These are phyloP conservation scores for Stemphylium vesicarium DNA, from an alignment of 2,329 filamentous ascomycete species.

Conservation along the genomic window DNA sequence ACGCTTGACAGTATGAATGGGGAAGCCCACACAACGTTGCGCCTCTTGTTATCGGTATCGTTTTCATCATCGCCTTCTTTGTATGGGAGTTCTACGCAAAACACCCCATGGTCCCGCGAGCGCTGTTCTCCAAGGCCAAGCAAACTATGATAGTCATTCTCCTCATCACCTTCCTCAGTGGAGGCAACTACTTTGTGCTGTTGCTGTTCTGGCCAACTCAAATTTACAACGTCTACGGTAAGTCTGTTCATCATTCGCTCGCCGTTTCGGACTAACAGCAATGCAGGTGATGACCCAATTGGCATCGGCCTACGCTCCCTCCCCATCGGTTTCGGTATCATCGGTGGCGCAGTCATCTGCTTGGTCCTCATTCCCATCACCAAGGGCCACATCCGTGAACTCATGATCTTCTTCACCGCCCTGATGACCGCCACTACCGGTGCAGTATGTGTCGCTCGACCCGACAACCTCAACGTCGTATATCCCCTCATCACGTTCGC, in stretches of 20 bases:
- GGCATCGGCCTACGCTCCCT: slow-evolving; percentile 69
- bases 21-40: slow-evolving; percentile 61
- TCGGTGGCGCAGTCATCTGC: slow-evolving; percentile 65
- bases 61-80: slow-evolving; percentile 57
- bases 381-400: slow-evolving; percentile 63
- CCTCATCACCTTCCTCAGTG: slow-evolving; percentile 44
- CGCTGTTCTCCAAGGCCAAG: slow-evolving; percentile 39
- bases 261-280: slow-evolving; percentile 1
- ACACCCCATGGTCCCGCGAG: slow-evolving; percentile 54
- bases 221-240: slow-evolving; percentile 44
- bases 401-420: slow-evolving; percentile 65
- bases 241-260: not conserved
- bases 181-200: slow-evolving; percentile 44
- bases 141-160: slow-evolving; percentile 42
- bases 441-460: slow-evolving; percentile 57
- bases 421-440: slow-evolving; percentile 71
- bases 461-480: slow-evolving; percentile 61
- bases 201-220: slow-evolving; percentile 47
- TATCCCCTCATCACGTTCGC: slow-evolving; percentile 67
- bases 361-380: slow-evolving; percentile 64
- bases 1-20: slow-evolving; percentile 63
- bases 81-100: slow-evolving; percentile 56
- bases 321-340: slow-evolving; percentile 69
- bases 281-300: slow-evolving; percentile 62
- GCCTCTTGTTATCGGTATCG: slow-evolving; percentile 60